phyloP scores from a whole-genome alignment of 163 green algal genomes.

The Chlorella variabilis region DNA sequence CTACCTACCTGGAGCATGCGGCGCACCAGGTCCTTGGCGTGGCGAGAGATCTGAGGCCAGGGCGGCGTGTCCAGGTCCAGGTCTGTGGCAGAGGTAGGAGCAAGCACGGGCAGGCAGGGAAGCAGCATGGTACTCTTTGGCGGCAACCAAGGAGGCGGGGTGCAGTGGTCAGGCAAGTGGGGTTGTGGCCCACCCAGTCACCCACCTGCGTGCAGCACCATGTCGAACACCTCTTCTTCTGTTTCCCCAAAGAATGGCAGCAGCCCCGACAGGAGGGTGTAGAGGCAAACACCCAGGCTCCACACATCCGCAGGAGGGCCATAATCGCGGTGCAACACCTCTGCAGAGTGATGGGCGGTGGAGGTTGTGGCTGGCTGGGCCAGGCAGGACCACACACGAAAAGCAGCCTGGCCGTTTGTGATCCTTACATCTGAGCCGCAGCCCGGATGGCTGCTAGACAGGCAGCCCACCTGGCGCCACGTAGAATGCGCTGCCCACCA shows the following conservation, averaged over 20 bases:
- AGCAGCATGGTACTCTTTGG: too few relatives aligned
- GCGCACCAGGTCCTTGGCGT: conserved; percentile 47
- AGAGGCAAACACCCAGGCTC: conserved; percentile 81
- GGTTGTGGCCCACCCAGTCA: too few relatives aligned
- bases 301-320: conserved; percentile 76
- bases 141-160: too few relatives aligned
- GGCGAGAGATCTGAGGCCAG: conserved; percentile 40
- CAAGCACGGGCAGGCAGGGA: too few relatives aligned
- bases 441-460: too few relatives aligned
- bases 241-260: conserved; percentile 41
- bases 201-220: conserved; percentile 32
- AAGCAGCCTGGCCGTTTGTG: too few relatives aligned
- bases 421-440: too few relatives aligned
- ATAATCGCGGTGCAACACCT: conserved; percentile 72
- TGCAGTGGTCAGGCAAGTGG: too few relatives aligned
- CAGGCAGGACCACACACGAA: too few relatives aligned
- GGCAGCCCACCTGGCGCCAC: conserved; percentile 17
- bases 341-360: conserved; percentile 9
- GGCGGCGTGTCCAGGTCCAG: conserved; percentile 42
- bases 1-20: conserved; percentile 38
- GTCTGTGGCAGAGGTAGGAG: background rate
- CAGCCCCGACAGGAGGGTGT: conserved; percentile 76
- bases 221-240: conserved; percentile 44
- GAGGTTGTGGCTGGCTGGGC: too few relatives aligned
- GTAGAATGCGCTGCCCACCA: conserved; percentile 77